These are phyloP conservation scores for Podosphaera leucotricha DNA, from an alignment of 2,329 filamentous ascomycete genomes.

Conservation along the genomic window DNA sequence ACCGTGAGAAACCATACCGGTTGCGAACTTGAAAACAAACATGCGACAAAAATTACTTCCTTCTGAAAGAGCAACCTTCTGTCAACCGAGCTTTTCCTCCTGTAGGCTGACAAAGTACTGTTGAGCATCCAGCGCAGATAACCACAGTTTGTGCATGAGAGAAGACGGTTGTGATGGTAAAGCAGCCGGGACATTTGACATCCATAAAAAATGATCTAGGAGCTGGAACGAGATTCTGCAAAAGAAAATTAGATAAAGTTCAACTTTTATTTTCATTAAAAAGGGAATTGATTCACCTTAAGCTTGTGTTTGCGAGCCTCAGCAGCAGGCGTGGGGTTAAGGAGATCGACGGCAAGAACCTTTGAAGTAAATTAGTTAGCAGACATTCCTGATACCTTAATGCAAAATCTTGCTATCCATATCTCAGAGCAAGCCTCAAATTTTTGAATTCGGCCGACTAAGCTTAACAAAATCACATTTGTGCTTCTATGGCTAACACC, in stretches of 20 bases:
- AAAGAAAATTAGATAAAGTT: conserved; percentile 6
- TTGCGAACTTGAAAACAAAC: no score
- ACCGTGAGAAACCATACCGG: no score
- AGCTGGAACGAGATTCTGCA: conserved; percentile 71
- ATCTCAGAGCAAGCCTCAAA: no score
- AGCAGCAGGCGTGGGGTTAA: conserved; percentile 93
- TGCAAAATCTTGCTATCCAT: no score
- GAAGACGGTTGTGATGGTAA: conserved; percentile 99
- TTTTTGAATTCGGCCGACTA: no score
- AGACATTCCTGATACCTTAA: no score
- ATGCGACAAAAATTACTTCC: conserved; percentile 78
- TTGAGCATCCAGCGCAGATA: conserved; percentile 98
- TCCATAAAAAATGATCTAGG: conserved; percentile 99
- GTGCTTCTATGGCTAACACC: no score
- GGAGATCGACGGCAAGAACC: conserved; percentile 99
- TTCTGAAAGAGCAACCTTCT: conserved; percentile 99
- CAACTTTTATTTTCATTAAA: conserved; percentile 10
- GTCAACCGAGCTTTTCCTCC: conserved; percentile 98
- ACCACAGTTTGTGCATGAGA: conserved; percentile 99
- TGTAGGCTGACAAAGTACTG: conserved; percentile 97
- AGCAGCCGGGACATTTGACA: conserved; percentile 99
- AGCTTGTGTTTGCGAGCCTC: conserved; percentile 99
- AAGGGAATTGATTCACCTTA: no score
- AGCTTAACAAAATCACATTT: no score
- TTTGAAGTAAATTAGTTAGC: conserved; percentile 19